Evolutionary conservation across 2,329 filamentous ascomycete species (phyloP), one percentile per base, ranked within the genome.

Genomic region (Pyrenophora tritici-repentis): DNA sequence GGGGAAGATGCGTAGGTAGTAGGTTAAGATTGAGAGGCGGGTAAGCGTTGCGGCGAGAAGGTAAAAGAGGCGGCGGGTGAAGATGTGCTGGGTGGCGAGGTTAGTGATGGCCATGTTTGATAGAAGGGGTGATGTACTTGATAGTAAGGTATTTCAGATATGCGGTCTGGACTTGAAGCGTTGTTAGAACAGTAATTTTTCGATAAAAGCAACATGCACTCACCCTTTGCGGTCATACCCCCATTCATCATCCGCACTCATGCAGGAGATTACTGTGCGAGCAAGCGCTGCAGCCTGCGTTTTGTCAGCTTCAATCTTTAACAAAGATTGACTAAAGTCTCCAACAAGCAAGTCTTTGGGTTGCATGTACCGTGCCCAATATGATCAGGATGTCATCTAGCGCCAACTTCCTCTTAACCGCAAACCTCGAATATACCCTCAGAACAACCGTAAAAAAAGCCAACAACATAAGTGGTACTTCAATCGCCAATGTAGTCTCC

Each of bases 1-100:
- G 1, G 71, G 71, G 39, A 74, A 74, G 20, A 74, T 70, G 38
- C 72, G 66, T 5, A 73, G 56, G 42, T 73, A 70, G 50, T 74
- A 73, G 18, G 66, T 53, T 9, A 74, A 45, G 14, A 75, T 52
- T 5, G 72, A 74, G 26, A 70, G 61, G 29, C 71, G 71, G 17
- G 62, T 69, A 4, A 73, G 57, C 2, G 65, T 61, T 2, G 71
- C 62, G n/a, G 68, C 60, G 24, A 66, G 58, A 26, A 73, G 66
- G 55, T 74, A 74, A 29, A 70, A 65, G n/a, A 75, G 64, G 9
- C 66, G 62, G 6, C 66, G 61, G 24, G 62, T 61, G 54, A 67
- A 68, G 42, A 69, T 63, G 39, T 68, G 61, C 55, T 66, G 17
- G 6, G 10, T 29, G 13, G 1, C 3, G 3, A 20, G 5, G 18